These are phyloP conservation scores for Acacia acuminata DNA, from an alignment of 306 rosid genomes.

Conservation along the genomic window DNA sequence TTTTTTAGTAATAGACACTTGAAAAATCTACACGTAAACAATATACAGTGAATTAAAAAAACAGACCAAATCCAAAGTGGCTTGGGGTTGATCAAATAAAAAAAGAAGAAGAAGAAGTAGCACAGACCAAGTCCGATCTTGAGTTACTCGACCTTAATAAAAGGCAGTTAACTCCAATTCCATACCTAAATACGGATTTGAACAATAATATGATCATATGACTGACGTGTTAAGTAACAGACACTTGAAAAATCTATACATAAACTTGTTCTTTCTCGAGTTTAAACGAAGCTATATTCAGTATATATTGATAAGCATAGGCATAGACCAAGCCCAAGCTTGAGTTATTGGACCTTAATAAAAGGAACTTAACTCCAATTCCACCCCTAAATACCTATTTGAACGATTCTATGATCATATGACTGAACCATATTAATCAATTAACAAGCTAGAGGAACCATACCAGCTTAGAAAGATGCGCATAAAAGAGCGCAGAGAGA, in stretches of 20 bases:
- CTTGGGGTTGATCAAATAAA: neutral
- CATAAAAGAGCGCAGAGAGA: conserved; percentile 74
- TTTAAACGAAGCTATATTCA: neutral
- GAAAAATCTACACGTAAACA: neutral
- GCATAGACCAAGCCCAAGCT: neutral
- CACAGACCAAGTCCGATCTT: neutral
- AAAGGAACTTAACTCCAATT: neutral
- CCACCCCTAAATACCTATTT: neutral
- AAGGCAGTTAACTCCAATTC: neutral
- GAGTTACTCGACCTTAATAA: neutral
- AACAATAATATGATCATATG: no score
- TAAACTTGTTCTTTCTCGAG: neutral
- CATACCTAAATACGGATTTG: neutral
- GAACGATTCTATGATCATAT: neutral
- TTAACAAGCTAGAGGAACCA: neutral
- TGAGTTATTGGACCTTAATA: neutral
- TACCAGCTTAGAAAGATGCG: conserved; percentile 86
- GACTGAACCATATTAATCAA: neutral
- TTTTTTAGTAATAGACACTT: neutral
- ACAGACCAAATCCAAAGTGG: neutral
- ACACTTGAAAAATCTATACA: neutral
- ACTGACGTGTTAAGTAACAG: neutral
- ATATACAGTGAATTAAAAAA: neutral
- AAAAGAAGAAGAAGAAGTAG: neutral
- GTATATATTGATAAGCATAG: neutral